Evolutionary conservation across 2,329 filamentous ascomycete species (phyloP), one percentile per base, ranked within the genome.

Genomic region (Aureobasidium namibiae): DNA sequence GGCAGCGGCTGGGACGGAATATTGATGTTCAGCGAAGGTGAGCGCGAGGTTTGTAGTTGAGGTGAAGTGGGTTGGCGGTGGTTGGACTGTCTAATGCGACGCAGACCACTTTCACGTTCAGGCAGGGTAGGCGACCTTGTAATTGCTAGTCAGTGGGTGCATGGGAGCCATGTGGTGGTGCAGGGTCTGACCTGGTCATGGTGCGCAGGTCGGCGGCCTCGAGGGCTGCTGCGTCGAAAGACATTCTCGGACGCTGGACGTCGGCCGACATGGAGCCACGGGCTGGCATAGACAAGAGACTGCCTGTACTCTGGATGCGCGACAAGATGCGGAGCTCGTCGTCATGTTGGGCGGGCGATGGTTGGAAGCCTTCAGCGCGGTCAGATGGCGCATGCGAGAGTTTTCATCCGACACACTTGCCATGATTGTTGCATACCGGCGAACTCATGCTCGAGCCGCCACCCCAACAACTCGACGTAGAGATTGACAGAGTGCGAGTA

Each of bases 81-180:
- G 60, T 87, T 86, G 69, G 91, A 85, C 74, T 96, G 92, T 72
- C 94, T 89, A 73, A 99, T 99, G 68, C 94, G 88, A 71, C 92
- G 88, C 69, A 99, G 82, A 65, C 94, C 74, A 92, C 68, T 72
- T 46, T 71, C 68, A 41, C 68, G 67, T 60, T 72, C 68, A 4
- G 53, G 59, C 21, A 61, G 45, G 4, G 53, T 46, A 1, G 59
- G 59, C 5, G 59, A 61, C 24, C 59, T 60, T 42, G 26, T 6
- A 7, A 34, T 21, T 24, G n/a, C 24, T 4, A 3, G 36, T 56
- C 26, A 44, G 41, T 39, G 21, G 2, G 39, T 13, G 36, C 23
- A 21, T 44, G 52, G 5, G 6, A 18, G 26, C 26, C 38, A 45
- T 56, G 39, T 45, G 52, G 1, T 9, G 26, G 13, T 13, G 29